Percentiles rank a stretch among this genome's conserved stretches.
phyloP scores from a whole-genome alignment of 441 rosid species.

The Euphorbia neoarborescens region DNA sequence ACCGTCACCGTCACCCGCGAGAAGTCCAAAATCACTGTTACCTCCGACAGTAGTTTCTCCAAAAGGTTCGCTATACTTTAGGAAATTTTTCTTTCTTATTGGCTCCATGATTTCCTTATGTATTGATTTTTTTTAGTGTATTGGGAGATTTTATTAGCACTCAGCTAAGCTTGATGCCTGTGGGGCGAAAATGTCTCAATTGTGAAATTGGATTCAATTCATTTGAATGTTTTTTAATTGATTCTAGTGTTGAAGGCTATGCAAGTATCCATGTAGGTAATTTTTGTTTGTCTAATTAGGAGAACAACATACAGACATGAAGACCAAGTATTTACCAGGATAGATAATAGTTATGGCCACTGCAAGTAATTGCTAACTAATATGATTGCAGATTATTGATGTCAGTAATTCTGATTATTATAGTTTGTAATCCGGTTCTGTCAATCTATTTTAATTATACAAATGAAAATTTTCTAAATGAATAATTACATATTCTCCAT shows the following conservation, averaged over 20 bases:
- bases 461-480: no score
- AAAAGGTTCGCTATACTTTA: conserved; percentile 13
- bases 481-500: no score
- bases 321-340: neutral
- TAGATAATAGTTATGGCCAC: neutral
- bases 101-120: no score
- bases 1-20: conserved; percentile 45
- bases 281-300: neutral
- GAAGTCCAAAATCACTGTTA: conserved; percentile 38
- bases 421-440: no score
- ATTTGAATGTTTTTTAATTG: no score
- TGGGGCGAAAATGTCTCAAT: neutral
- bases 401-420: no score
- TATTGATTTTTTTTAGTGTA: neutral
- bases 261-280: no score
- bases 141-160: neutral
- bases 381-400: no score
- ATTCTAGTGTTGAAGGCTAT: no score
- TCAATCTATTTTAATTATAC: no score
- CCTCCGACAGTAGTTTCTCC: conserved; percentile 19
- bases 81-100: neutral
- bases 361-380: no score
- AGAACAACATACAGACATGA: neutral
- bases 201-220: neutral
- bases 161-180: neutral